Evolutionary conservation across 2,329 filamentous ascomycete species (phyloP), one percentile per base, ranked within the genome.

Genomic region (Ophiostoma sp.): DNA sequence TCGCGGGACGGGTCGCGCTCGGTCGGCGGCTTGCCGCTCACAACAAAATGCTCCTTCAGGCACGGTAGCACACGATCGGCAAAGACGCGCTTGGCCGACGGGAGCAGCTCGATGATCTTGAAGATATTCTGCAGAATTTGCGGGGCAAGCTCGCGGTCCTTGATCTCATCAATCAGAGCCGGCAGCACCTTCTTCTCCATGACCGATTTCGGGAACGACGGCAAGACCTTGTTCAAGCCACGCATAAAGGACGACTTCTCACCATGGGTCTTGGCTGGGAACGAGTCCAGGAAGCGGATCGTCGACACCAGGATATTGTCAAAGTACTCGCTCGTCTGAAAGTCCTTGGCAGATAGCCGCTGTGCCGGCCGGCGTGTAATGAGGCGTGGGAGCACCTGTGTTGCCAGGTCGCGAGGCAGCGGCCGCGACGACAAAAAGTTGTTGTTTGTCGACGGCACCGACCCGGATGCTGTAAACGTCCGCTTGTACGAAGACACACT

Each of bases 271-370:
- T 99, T 99, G 44, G 92, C 92, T 0, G 95, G 94, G 71, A 99
- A 87, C 0, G 89, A 87, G 75, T 99, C 95, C 35, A 99, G 83
- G 77, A 99, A 99, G 15, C 95, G 91, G 73, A 99, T 97, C 0
- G 95, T 97, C 0, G 94, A 97, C 31, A 99, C 93, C 4, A 99
- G 84, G 65, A 98, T 92, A 76, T 98, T 99, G 80, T 99, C 93
- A 77, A 99, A 99, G 78, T 96, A 99, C 74, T 92, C 89, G 76
- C 93, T 96, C 78, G 97, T 88, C 77, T 99, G 95, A 75, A 99
- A 98, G 75, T 97, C 94, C 69, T 87, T 88, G 4, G 94, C 93
- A 35, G 89, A 93, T 82, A 98, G 86, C 64, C 95, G 87, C 77
- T 96, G 92, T 3, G 93, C 93, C 2, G 95, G 93, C 70, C 93